Percentiles rank a stretch among this genome's conserved stretches.
These are phyloP conservation scores for Cinnamomum micranthum DNA, from an alignment of 164 flowering plant species.

Conservation along the genomic window DNA sequence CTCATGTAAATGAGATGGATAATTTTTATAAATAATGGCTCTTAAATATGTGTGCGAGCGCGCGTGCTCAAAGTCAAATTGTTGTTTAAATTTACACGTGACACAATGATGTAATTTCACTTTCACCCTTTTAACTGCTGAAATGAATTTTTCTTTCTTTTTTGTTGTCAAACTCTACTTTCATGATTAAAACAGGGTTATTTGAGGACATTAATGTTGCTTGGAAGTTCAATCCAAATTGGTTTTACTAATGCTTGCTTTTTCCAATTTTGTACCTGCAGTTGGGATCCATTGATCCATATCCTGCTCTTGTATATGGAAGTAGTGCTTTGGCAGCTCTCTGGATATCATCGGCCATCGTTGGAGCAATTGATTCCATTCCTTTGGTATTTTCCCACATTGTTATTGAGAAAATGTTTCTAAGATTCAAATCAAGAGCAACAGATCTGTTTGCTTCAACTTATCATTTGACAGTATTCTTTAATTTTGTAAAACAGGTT, in stretches of 20 bases:
- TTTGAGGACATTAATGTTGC: no score
- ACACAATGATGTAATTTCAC: not conserved
- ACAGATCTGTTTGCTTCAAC: not conserved
- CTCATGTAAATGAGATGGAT: no score
- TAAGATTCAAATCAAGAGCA: not conserved
- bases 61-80: not conserved
- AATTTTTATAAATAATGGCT: not conserved
- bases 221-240: not conserved
- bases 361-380: slow-evolving; percentile 74
- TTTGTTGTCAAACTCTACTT: no score
- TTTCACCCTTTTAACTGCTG: not conserved
- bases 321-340: slow-evolving; percentile 44
- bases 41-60: no score
- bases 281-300: slow-evolving; percentile 53
- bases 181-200: no score
- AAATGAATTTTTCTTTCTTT: no score
- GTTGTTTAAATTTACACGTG: no score
- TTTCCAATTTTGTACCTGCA: slow-evolving; percentile 24
- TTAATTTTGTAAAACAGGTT: slow-evolving; percentile 37
- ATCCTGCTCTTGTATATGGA: slow-evolving; percentile 44
- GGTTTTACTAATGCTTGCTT: not conserved
- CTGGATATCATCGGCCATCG: slow-evolving; percentile 57
- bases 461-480: not conserved
- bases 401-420: not conserved
- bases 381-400: slow-evolving; percentile 53